A percentile compares a stretch with the other conserved stretches of the same genome.
These are phyloP conservation scores for Tardiomyces digboiensis DNA, from an alignment of 1,139 yeast genomes.

Conservation along the genomic window DNA sequence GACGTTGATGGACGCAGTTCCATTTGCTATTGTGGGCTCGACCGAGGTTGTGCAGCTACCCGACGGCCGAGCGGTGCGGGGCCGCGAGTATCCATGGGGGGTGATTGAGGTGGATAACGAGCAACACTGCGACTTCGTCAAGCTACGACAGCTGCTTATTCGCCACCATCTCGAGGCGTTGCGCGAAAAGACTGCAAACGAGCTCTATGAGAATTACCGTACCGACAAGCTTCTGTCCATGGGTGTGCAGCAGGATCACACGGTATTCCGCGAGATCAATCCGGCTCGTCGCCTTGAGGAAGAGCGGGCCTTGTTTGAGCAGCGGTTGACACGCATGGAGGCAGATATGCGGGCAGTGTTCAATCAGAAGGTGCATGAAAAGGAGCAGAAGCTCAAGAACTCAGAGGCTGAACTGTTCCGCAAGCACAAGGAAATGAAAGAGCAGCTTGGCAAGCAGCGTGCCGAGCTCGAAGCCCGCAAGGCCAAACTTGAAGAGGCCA, in stretches of 20 bases:
- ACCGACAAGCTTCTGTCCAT: conserved; percentile 66
- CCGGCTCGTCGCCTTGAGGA: conserved; percentile 92
- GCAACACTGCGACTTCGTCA: conserved; percentile 87
- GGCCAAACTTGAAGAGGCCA: conserved; percentile 66
- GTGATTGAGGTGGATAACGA: conserved; percentile 93
- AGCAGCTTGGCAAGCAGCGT: conserved; percentile 80
- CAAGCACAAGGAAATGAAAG: conserved; percentile 96
- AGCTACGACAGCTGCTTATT: conserved; percentile 80
- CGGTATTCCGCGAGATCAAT: conserved; percentile 90
- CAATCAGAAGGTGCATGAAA: conserved; percentile 93
- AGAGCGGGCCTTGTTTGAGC: conserved; percentile 89
- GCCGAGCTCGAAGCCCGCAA: conserved; percentile 88
- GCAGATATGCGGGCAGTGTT: conserved; percentile 95
- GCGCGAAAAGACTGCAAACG: conserved; percentile 73
- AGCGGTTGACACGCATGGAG: conserved; percentile 90
- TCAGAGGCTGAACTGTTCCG: conserved; percentile 96
- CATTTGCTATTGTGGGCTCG: conserved; percentile 95
- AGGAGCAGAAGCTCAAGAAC: conserved; percentile 95
- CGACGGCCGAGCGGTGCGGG: conserved; percentile 80
- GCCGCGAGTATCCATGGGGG: conserved; percentile 98
- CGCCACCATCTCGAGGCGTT: conserved; percentile 92
- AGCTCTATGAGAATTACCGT: conserved; percentile 83
- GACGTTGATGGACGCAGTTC: conserved; percentile 62
- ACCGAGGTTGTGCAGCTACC: conserved; percentile 60
- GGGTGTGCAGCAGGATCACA: conserved; percentile 90